Percentiles rank a stretch among this genome's conserved stretches.
Evolutionary conservation across 176 grass and related monocot genomes (phyloP).

Genomic region (Aechmea fasciata): DNA sequence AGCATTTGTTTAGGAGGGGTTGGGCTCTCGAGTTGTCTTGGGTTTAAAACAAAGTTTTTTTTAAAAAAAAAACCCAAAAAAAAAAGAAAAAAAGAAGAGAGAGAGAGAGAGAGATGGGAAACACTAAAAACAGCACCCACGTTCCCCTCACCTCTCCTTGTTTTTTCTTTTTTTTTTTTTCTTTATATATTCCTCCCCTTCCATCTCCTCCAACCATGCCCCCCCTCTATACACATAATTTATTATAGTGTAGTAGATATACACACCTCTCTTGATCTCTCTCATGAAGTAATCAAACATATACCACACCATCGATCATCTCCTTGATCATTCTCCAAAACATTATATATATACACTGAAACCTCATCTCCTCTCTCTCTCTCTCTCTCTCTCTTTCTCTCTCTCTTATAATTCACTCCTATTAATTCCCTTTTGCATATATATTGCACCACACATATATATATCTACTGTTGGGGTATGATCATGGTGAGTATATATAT

Average conservation of each 20-base stretch:
- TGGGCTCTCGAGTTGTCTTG: conserved; percentile 50
- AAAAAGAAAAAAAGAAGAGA: too few species aligned
- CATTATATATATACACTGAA: neutral
- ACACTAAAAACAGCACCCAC: conserved; percentile 99
- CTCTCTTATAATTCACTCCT: too few species aligned
- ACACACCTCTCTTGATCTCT: too few species aligned
- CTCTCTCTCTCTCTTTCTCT: conserved; percentile 26
- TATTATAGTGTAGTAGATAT: neutral
- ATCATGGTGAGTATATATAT: conserved; percentile 54
- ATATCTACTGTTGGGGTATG: conserved; percentile 17
- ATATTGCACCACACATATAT: too few species aligned
- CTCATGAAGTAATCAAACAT: conserved; percentile 4
- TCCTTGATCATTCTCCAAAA: neutral
- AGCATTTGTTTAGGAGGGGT: conserved; percentile 40
- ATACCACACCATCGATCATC: conserved; percentile 5
- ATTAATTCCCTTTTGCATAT: too few species aligned
- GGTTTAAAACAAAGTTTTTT: conserved; percentile 48
- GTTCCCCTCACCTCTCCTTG: conserved; percentile 66
- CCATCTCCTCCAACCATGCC: neutral
- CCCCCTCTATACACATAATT: neutral
- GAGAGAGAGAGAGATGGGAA: conserved; percentile 37
- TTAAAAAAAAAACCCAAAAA: too few species aligned
- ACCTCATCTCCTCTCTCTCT: conserved; percentile 14
- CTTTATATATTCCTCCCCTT: neutral
- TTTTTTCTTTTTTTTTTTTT: neutral